A percentile compares a stretch with the other conserved stretches of the same genome.
phyloP scores from a whole-genome alignment of 441 rosid species.

The Pelargonium australe region DNA sequence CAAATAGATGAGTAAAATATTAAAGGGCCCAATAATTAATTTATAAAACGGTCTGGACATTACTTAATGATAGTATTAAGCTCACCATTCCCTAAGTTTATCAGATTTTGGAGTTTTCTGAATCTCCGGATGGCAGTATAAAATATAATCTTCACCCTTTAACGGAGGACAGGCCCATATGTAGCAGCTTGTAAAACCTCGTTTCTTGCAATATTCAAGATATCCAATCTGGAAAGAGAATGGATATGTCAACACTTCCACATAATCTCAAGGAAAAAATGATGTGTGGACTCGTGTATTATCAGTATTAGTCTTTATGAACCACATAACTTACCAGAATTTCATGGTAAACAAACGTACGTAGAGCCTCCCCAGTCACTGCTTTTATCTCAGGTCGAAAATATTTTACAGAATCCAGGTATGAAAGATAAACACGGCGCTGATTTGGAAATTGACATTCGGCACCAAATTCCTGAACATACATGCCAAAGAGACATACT shows the following conservation, averaged over 20 bases:
- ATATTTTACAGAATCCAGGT: constrained; percentile 41
- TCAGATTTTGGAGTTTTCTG: constrained; percentile 99
- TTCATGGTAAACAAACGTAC: constrained; percentile 96
- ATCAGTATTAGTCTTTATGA: not conserved
- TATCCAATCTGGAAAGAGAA: constrained; percentile 69
- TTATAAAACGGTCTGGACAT: not conserved
- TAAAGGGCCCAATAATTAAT: not conserved
- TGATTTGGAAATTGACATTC: constrained; percentile 46
- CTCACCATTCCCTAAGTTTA: constrained; percentile 96
- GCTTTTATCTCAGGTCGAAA: constrained; percentile 93
- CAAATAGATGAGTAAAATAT: constrained; percentile 10
- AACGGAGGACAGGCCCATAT: constrained; percentile 99
- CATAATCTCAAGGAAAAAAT: constrained; percentile 7
- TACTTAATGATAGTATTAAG: not conserved
- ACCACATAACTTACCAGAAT: constrained; percentile 61
- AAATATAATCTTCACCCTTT: constrained; percentile 97
- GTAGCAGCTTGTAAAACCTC: constrained; percentile 99
- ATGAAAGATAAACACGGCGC: constrained; percentile 54
- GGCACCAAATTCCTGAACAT: constrained; percentile 38
- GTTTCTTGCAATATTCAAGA: constrained; percentile 95
- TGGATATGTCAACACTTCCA: constrained; percentile 10
- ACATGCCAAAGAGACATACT: constrained; percentile 98
- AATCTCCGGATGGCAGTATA: constrained; percentile 98
- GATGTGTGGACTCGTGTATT: not conserved
- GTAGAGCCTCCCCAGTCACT: constrained; percentile 93